Evolutionary conservation across 208 protist species (phyloP), one percentile per base, ranked within the genome.

Genomic region (Leishmania major): DNA sequence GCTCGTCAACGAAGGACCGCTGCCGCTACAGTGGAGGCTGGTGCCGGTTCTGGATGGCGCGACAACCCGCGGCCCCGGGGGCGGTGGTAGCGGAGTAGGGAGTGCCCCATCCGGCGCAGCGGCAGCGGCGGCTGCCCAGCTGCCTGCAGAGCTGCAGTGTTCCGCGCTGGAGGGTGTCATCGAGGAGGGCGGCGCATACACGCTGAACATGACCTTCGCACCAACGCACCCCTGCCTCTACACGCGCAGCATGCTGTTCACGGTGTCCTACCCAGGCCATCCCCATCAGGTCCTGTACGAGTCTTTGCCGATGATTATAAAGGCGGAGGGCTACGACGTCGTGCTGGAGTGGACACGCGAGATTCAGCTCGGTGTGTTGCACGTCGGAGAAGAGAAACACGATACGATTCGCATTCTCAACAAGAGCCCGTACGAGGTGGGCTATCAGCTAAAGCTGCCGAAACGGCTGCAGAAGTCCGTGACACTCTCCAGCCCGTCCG

Each of bases 341-440:
- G 92, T 99, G 64, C 79, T 99, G 13, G 96, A 97, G 81, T 98
- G 96, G 90, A 97, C 96, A 40, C 80, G 91, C 11, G 91, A 96
- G 75, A 83, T 99, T 62, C 93, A 98, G 84, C 98, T 99, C 67
- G 96, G 95, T 45, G 81, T 96, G 28, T 91, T 97, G 86, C 92
- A 96, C 79, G 96, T 99, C 3, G 95, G 95, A 17, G 96, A 99
- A 53, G 91, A 89, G 43, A 87, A 78, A 62, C 91, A 83, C 77
- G 94, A 95, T 85, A 81, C 66, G 40, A 82, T 98, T 64, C 91
- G 93, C 51, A 87, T 99, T 40, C 84, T 96, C 66, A 99, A 99
- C 90, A 97, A 96, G 80, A 94, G 97, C 73, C 96, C 98, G 82
- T 99, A 99, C 89, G 95, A 99, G 37, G 90, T 99, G 19, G 91